Conservation (phyloP, 2,329 filamentous ascomycete genomes). For the Nemania sp. region DNA sequence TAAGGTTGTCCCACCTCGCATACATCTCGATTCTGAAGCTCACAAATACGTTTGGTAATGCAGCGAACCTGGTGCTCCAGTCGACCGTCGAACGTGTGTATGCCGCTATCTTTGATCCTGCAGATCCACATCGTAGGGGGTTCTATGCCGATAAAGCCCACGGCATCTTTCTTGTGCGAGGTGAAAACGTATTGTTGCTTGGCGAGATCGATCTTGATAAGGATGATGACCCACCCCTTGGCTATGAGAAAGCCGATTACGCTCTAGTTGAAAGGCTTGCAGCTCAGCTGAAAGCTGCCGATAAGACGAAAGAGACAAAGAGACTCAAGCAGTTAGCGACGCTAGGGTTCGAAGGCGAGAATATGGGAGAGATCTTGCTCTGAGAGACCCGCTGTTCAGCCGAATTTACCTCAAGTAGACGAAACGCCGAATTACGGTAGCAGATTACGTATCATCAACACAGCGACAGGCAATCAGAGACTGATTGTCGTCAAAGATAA, state of each 20-base stretch:
- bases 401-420: background rate
- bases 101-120: constrained; percentile 42
- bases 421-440: background rate
- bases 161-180: constrained; percentile 88
- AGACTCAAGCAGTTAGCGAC: constrained; percentile 71
- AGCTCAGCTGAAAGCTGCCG: constrained; percentile 68
- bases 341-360: constrained; percentile 87
- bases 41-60: constrained; percentile 13
- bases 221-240: constrained; percentile 80
- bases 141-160: constrained; percentile 83
- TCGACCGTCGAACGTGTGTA: constrained; percentile 90
- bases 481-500: constrained; percentile 18
- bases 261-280: constrained; percentile 73
- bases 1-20: background rate
- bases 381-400: constrained; percentile 18
- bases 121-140: constrained; percentile 44
- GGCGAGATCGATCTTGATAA: constrained; percentile 97
- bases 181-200: constrained; percentile 94
- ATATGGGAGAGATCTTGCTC: constrained; percentile 72
- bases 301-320: constrained; percentile 74
- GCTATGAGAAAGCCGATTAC: constrained; percentile 67
- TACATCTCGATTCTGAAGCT: background rate
- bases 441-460: background rate
- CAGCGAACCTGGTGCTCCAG: constrained; percentile 93
- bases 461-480: constrained; percentile 5